Evolutionary conservation across 2,329 filamentous ascomycete genomes (phyloP).

Genomic region (Passalora sequoiae): DNA sequence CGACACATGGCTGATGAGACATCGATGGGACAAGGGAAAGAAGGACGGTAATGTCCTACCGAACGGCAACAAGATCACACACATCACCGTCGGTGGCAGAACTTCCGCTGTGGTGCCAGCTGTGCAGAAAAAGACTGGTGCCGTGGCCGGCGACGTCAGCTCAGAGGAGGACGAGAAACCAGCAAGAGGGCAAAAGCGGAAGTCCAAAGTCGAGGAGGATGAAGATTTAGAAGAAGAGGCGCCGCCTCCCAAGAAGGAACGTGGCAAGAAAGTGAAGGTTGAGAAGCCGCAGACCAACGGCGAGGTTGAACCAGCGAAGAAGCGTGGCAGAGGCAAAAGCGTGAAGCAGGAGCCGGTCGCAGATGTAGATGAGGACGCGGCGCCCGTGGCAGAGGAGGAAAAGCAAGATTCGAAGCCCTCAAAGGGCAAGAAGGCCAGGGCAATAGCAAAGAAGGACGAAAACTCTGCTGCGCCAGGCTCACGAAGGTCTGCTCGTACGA

Average conservation of each 20-base stretch:
- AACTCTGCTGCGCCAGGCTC: conserved; percentile 19
- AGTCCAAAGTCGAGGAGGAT: conserved; percentile 32
- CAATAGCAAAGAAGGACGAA: conserved; percentile 17
- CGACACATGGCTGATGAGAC: conserved; percentile 60
- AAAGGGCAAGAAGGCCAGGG: conserved; percentile 16
- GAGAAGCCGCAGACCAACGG: conserved; percentile 6
- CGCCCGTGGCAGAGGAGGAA: conserved; percentile 11
- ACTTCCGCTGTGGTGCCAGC: conserved; percentile 85
- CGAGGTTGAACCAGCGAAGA: conserved; percentile 9
- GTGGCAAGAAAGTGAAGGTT: conserved; percentile 11
- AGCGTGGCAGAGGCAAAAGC: conserved; percentile 13
- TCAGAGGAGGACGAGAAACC: conserved; percentile 18
- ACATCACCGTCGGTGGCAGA: conserved; percentile 81
- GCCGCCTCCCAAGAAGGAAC: conserved; percentile 21
- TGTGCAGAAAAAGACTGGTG: conserved; percentile 75
- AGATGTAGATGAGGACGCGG: conserved; percentile 10
- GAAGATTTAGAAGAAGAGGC: conserved; percentile 22
- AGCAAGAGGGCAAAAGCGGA: conserved; percentile 30
- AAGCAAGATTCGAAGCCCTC: conserved; percentile 7
- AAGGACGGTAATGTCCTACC: conserved; percentile 66
- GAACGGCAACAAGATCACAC: conserved; percentile 77
- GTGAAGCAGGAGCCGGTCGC: conserved; percentile 10
- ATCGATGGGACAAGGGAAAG: conserved; percentile 76
- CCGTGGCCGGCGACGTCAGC: conserved; percentile 49
- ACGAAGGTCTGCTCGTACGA: conserved; percentile 21